A percentile compares a stretch with the other conserved stretches of the same genome.
These are phyloP conservation scores for Hypoxylon sp. DNA, from an alignment of 2,329 filamentous ascomycete species.

Conservation along the genomic window DNA sequence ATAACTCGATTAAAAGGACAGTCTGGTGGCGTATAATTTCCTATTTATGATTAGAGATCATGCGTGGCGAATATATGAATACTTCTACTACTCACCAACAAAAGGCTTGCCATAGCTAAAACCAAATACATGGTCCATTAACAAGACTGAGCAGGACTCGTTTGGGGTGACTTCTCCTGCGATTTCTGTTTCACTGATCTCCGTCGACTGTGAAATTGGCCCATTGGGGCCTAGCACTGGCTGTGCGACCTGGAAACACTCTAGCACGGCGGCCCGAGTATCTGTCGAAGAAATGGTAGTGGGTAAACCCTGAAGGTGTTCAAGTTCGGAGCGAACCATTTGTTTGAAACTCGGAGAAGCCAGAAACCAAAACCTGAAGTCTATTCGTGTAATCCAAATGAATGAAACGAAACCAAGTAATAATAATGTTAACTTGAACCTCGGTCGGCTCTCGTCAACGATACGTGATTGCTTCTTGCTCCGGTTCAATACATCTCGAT, in stretches of 20 bases:
- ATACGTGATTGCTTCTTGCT: not conserved
- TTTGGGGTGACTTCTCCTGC: not conserved
- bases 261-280: slow-evolving; percentile 26
- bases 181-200: not conserved
- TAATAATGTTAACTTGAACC: slow-evolving; percentile 13
- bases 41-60: slow-evolving; percentile 53
- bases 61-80: slow-evolving; percentile 3
- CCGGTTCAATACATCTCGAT: not conserved
- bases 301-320: slow-evolving; percentile 8
- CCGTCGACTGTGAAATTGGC: slow-evolving; percentile 7
- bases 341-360: slow-evolving; percentile 7
- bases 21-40: slow-evolving; percentile 69
- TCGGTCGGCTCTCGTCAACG: not conserved
- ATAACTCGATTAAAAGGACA: slow-evolving; percentile 75
- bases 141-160: slow-evolving; percentile 33
- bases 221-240: slow-evolving; percentile 36
- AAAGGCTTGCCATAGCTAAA: slow-evolving; percentile 47
- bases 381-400: slow-evolving; percentile 11
- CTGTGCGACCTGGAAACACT: slow-evolving; percentile 48
- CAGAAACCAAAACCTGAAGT: not conserved
- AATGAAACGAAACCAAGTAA: slow-evolving; percentile 26
- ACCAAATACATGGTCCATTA: slow-evolving; percentile 48
- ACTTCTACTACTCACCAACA: slow-evolving; percentile 42
- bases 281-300: slow-evolving; percentile 1
- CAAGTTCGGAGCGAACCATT: slow-evolving; percentile 19